These are phyloP conservation scores for Teunomyces atbi DNA, from an alignment of 805 yeast species.

Conservation along the genomic window DNA sequence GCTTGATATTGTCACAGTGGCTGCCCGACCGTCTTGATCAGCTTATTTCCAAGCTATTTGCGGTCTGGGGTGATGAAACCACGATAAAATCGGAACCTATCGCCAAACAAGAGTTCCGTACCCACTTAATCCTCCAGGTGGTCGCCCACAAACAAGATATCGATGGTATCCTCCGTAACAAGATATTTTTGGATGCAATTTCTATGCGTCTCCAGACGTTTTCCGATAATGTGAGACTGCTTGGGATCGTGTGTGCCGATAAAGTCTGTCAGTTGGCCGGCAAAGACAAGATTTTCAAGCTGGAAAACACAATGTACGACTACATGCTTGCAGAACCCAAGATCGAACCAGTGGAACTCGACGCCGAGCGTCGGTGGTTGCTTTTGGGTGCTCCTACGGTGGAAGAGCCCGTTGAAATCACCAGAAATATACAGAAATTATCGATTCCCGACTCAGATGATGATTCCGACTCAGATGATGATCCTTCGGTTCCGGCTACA, in stretches of 20 bases:
- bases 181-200: slow-evolving; percentile 48
- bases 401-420: slow-evolving; percentile 2
- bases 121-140: slow-evolving; percentile 46
- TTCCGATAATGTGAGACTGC: slow-evolving; percentile 41
- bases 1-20: slow-evolving; percentile 10
- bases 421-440: not conserved
- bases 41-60: slow-evolving; percentile 7
- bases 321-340: not conserved
- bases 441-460: slow-evolving; percentile 39
- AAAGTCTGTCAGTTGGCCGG: slow-evolving; percentile 34
- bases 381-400: not conserved
- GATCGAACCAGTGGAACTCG: not conserved
- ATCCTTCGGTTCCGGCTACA: slow-evolving; percentile 40
- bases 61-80: slow-evolving; percentile 29
- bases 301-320: slow-evolving; percentile 14
- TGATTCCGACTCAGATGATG: slow-evolving; percentile 53
- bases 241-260: slow-evolving; percentile 63
- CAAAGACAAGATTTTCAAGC: slow-evolving; percentile 29
- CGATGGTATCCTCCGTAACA: slow-evolving; percentile 30
- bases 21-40: slow-evolving; percentile 4
- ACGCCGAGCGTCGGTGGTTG: slow-evolving; percentile 7
- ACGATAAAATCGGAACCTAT: slow-evolving; percentile 41
- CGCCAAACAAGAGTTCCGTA: slow-evolving; percentile 44
- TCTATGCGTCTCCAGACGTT: slow-evolving; percentile 54
- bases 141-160: slow-evolving; percentile 18